Conservation (phyloP, 768 basidiomycete genomes). For the Hortiboletus flavorubellus region DNA sequence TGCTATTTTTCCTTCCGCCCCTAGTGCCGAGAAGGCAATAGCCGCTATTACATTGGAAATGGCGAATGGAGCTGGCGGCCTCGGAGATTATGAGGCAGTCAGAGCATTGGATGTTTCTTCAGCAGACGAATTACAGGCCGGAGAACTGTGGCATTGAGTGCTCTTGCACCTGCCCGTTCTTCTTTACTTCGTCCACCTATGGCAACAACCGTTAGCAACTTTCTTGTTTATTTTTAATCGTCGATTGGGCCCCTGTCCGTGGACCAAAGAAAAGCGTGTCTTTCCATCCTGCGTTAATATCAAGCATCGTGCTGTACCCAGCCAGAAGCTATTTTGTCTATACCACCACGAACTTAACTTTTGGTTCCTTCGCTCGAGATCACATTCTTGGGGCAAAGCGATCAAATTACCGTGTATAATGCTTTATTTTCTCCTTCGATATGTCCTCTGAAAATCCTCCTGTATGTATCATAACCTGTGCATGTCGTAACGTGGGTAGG, state of each 20-base stretch:
- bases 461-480: slow-evolving; percentile 23
- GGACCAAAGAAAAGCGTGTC: slow-evolving; percentile 22
- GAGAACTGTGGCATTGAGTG: slow-evolving; percentile 56
- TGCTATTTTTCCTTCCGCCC: slow-evolving; percentile 29
- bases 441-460: slow-evolving; percentile 10
- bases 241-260: slow-evolving; percentile 9
- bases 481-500: neutral
- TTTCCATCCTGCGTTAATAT: slow-evolving; percentile 23
- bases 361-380: slow-evolving; percentile 4
- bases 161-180: neutral
- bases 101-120: slow-evolving; percentile 35
- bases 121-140: slow-evolving; percentile 45
- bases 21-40: slow-evolving; percentile 56
- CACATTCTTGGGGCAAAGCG: slow-evolving; percentile 2
- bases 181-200: neutral
- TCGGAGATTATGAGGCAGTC: slow-evolving; percentile 54
- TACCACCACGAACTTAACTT: slow-evolving; percentile 21
- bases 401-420: slow-evolving; percentile 19
- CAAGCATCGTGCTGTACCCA: slow-evolving; percentile 28
- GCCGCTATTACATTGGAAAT: slow-evolving; percentile 57
- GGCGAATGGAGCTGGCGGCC: slow-evolving; percentile 60
- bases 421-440: slow-evolving; percentile 18
- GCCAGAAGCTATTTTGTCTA: slow-evolving; percentile 15
- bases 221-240: slow-evolving; percentile 30
- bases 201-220: neutral